phyloP scores from a whole-genome alignment of 495 filamentous ascomycete genomes.

The Hamigera avellanea region DNA sequence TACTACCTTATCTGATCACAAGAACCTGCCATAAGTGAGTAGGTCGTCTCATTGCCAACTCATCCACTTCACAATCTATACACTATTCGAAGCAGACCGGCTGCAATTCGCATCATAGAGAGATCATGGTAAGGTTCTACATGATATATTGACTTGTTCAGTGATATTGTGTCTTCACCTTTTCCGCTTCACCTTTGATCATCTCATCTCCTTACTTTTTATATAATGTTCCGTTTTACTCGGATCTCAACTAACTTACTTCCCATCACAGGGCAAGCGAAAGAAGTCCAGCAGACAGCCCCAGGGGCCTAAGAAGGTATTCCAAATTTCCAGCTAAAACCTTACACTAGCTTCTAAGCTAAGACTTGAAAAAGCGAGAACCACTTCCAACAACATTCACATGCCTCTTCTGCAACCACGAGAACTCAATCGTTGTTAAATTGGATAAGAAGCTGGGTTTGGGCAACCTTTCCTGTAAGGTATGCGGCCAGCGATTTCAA shows the following conservation, averaged over 20 bases:
- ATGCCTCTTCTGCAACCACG: slow-evolving; percentile 98
- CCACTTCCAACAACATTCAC: slow-evolving; percentile 79
- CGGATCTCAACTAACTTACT: neutral
- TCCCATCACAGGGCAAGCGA: slow-evolving; percentile 62
- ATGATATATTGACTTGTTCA: no score
- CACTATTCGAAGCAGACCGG: no score
- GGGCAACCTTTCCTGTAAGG: slow-evolving; percentile 75
- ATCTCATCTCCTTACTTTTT: no score
- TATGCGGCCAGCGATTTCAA: slow-evolving; percentile 88
- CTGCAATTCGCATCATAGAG: no score
- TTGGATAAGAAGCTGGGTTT: slow-evolving; percentile 85
- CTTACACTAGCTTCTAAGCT: slow-evolving; percentile 3
- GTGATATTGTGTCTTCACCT: no score
- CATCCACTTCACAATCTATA: no score
- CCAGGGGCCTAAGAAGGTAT: slow-evolving; percentile 74
- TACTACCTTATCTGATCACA: no score
- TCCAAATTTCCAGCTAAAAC: slow-evolving; percentile 6
- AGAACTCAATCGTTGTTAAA: slow-evolving; percentile 77
- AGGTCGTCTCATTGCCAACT: no score
- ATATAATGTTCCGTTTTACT: no score
- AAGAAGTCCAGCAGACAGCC: slow-evolving; percentile 88
- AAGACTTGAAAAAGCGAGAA: slow-evolving; percentile 49
- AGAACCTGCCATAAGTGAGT: no score
- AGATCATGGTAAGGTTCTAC: no score
- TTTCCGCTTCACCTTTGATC: no score